These are phyloP conservation scores for Penicillium longicatenatum DNA, from an alignment of 495 filamentous ascomycete genomes.

Conservation along the genomic window DNA sequence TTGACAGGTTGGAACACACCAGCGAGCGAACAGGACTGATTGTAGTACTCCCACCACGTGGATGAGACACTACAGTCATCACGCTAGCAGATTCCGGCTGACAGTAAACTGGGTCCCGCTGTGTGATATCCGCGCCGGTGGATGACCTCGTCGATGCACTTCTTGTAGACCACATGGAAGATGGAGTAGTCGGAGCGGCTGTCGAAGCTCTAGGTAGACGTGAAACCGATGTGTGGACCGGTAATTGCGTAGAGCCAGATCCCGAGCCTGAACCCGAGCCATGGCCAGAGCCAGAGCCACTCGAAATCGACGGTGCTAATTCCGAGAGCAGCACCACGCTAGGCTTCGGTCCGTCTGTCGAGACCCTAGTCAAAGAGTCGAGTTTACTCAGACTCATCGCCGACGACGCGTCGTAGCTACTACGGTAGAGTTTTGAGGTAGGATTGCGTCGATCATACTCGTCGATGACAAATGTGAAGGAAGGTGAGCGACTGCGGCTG, in stretches of 20 bases:
- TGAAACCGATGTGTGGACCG: background rate
- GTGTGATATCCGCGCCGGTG: background rate
- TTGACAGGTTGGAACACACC: background rate
- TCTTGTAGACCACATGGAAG: constrained; percentile 20
- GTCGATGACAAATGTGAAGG: constrained; percentile 25
- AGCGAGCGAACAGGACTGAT: background rate
- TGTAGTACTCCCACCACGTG: background rate
- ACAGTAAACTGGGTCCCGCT: constrained; percentile 8
- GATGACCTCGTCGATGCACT: background rate
- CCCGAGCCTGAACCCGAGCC: background rate
- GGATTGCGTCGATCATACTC: constrained; percentile 11
- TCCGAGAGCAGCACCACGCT: constrained; percentile 10
- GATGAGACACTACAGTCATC: background rate
- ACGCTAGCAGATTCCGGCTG: background rate
- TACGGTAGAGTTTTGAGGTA: constrained; percentile 5
- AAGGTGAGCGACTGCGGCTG: constrained; percentile 29
- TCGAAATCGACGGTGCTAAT: background rate
- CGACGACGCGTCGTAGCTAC: constrained; percentile 13
- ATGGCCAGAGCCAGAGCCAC: background rate
- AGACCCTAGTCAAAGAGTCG: constrained; percentile 11
- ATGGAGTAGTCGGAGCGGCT: constrained; percentile 3
- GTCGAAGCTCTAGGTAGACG: background rate
- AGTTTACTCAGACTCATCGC: constrained; percentile 15
- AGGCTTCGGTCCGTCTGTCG: constrained; percentile 8
- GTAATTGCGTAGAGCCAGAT: background rate